phyloP scores from a whole-genome alignment of 2,329 filamentous ascomycete genomes.

The Phialemonium atrogriseum region DNA sequence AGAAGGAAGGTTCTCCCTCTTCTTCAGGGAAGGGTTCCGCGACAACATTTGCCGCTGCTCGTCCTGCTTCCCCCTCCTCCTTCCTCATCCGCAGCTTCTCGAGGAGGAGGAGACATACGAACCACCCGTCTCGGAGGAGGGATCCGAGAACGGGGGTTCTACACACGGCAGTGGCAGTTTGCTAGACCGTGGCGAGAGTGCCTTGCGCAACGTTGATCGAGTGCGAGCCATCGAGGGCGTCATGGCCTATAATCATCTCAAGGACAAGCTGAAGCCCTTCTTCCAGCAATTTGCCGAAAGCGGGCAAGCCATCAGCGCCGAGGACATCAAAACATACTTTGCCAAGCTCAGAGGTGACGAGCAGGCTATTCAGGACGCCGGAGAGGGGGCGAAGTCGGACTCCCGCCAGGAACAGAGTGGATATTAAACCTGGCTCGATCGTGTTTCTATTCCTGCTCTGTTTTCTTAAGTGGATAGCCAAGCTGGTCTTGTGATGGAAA shows the following conservation, averaged over 20 bases:
- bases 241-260: conserved; percentile 96
- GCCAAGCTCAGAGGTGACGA: conserved; percentile 88
- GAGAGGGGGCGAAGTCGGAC: conserved; percentile 38
- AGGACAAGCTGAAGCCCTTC: conserved; percentile 92
- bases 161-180: conserved; percentile 71
- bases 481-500: too few relatives aligned
- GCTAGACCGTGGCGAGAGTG: conserved; percentile 86
- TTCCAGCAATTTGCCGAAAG: conserved; percentile 90
- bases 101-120: conserved; percentile 95
- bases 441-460: too few relatives aligned
- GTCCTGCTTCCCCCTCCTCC: conserved; percentile 67
- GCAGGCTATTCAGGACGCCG: conserved; percentile 57
- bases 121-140: conserved; percentile 69
- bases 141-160: conserved; percentile 41
- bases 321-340: conserved; percentile 96
- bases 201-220: conserved; percentile 83
- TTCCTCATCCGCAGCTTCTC: conserved; percentile 68
- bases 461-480: too few relatives aligned
- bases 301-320: conserved; percentile 78
- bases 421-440: conserved; percentile 33
- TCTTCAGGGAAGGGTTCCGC: conserved; percentile 73
- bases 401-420: conserved; percentile 44
- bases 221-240: conserved; percentile 92
- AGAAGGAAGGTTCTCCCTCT: conserved; percentile 63
- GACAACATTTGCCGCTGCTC: conserved; percentile 74